Evolutionary conservation across 192 early-diverging fungal species (phyloP), one percentile per base, ranked within the genome.

Genomic region (Neocallimastix lanati): DNA sequence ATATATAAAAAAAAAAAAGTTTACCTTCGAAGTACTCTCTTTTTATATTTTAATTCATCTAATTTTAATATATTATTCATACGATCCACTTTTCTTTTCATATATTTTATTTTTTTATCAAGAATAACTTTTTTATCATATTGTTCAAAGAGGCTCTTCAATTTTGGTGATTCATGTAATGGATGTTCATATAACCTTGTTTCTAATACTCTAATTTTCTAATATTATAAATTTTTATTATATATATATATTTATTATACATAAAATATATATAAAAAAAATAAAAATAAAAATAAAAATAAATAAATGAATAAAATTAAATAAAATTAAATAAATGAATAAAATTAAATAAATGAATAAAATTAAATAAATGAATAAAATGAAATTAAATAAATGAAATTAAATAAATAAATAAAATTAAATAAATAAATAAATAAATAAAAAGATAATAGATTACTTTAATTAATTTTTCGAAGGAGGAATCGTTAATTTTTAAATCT

Each of bases 1-100:
- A n/a, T n/a, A n/a, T n/a, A n/a, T n/a, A n/a, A n/a, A n/a, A n/a
- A n/a, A n/a, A n/a, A n/a, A n/a, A n/a, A n/a, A n/a, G n/a, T n/a
- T 33, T 9, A 83, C n/a, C 96, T 90, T 50, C 96, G 90, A 81
- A 99, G 87, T 12, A 99, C 95, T 37, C 96, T 88, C 82, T 94
- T 93, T 38, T 96, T 89, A 80, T 91, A 91, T 81, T 95, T 95
- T 50, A 98, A 89, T 80, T 99, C 97, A 78, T 98, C 96, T 77
- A 98, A 82, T 82, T 98, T 95, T 13, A 95, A 86, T 36, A 97
- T 93, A 14, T 92, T 86, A 67, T 96, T 91, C 25, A 94, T 90
- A 38, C 91, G 89, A 18, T 86, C 83, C 28, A 98, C 92, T 81
- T 92, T 87, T 81, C 90, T 92, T 79, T 91, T 93, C 30, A 88